Evolutionary conservation across 768 basidiomycete species (phyloP), one percentile per base, ranked within the genome.

Genomic region (Rhodocollybia butyracea): DNA sequence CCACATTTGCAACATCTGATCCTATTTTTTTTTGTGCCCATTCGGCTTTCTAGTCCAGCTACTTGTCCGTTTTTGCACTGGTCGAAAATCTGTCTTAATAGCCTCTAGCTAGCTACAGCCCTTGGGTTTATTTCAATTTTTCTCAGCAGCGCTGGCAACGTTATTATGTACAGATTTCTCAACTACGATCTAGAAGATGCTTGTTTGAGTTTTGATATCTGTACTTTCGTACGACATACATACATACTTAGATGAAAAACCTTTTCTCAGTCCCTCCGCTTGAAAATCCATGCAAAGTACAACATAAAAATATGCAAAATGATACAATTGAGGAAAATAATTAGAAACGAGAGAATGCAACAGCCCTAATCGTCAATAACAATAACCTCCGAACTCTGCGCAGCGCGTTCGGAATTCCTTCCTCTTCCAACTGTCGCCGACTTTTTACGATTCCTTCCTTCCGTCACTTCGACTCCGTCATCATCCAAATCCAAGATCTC

Each of bases 131-230:
- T 29, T 47, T 10, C 17, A 13, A 8, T 22, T 45, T 22, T 29
- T 29, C 15, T 30, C 21, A 30, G 31, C 48, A 17, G 34, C 38
- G 48, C 48, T 50, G 48, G 48, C 48, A 50, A 50, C 34, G 34
- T 50, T 50, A 50, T 34, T 24, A n/a, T n/a, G n/a, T 50, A 30
- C 30, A 11, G 46, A 21, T 32, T 21, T 34, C 47, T 12, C 10
- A 13, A 34, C 10, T 4, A 8, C 15, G n/a, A 31, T 46, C 46
- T 46, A n/a, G 46, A 46, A 3, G 29, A 29, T 46, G 27, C 11
- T 21, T 46, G 27, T 26, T 46, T 21, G 32, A 5, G 5, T 22
- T 36, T 48, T 24, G 48, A 50, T 50, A 36, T 38, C 48, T 27
- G 46, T 48, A 36, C 46, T 34, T 48, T 22, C 39, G n/a, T n/a